Base-by-base conservation (phyloP, 1,284 basidiomycete species). In the Trichosporon asahii region DNA sequence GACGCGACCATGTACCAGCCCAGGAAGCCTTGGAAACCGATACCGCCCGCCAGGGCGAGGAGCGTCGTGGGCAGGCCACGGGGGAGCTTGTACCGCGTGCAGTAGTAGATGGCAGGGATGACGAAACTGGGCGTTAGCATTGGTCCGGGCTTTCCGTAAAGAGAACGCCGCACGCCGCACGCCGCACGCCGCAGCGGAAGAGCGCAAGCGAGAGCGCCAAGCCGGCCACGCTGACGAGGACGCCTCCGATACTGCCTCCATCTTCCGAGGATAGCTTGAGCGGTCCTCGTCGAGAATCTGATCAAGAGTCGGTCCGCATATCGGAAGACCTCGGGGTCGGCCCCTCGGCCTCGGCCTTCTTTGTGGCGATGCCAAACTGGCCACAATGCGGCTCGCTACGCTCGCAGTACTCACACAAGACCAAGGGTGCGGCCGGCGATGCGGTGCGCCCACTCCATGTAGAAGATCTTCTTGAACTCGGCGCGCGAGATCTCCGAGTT, bases 1-100 rank as follows among this genome's bases (percentile, higher is more conserved):
- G 94, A 96, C 80, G 97, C 93, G 72, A 99, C 97, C 97, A 99
- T 99, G 86, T 97, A 97, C 97, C 97, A 99, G 31, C 97, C 97
- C 23, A 99, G 87, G 18, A 89, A 88, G 49, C 97, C 97, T 82
- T 99, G 84, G 37, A 90, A 90, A 27, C 93, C 95, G 67, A 98
- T 90, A 63, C 97, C 89, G 0, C 89, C 81, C 0, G 90, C 91
- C 73, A 98, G 87, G 1, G 88, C 89, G 14, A 88, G 82, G 31
- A 97, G 87, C 74, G 89, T 89, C 31, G 84, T 82, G 1, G 90
- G 88, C 67, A 93, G 86, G 0, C 87, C 82, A 4, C 85, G 84
- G 12, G 91, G 86, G 31, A 95, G 89, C 73, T 88, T 87, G 78
- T 88, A 89, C 65, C 89, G 88, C 61, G 88, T 71, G 68, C 88